Evolutionary conservation across 1,139 yeast genomes (phyloP).

Genomic region (Yamadazyma sp.): DNA sequence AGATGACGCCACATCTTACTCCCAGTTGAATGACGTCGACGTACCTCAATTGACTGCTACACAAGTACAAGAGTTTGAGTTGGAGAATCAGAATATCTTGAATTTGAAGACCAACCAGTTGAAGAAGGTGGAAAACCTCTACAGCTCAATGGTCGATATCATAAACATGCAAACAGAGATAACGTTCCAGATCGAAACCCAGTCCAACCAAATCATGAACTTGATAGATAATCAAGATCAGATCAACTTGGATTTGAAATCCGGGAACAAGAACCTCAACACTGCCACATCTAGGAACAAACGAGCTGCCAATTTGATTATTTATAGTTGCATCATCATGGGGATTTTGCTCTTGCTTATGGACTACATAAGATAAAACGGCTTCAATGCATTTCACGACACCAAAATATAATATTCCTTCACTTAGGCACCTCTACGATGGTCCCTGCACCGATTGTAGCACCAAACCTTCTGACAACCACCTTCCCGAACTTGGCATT

Average conservation of each 20-base stretch:
- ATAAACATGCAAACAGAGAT: conserved; percentile 77
- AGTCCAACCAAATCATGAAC: conserved; percentile 68
- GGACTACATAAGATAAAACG: conserved; percentile 57
- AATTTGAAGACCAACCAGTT: conserved; percentile 64
- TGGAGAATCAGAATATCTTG: conserved; percentile 71
- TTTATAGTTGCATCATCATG: conserved; percentile 57
- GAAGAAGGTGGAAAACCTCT: conserved; percentile 67
- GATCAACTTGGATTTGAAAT: conserved; percentile 63
- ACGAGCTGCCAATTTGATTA: conserved; percentile 66
- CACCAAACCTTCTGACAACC: conserved; percentile 82
- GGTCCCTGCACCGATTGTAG: conserved; percentile 85
- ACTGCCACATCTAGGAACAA: conserved; percentile 74
- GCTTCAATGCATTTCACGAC: no score
- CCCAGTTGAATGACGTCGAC: conserved; percentile 4
- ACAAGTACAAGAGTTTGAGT: conserved; percentile 66
- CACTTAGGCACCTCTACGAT: conserved; percentile 27
- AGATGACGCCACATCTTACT: conserved; percentile 2
- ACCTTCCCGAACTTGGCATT: conserved; percentile 74
- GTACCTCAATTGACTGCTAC: conserved; percentile 43
- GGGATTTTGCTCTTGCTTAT: conserved; percentile 64
- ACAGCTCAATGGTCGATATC: conserved; percentile 76
- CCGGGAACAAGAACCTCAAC: conserved; percentile 73
- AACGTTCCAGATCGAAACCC: conserved; percentile 71
- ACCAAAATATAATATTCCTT: no score
- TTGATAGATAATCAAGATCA: conserved; percentile 72